Conservation (phyloP, 2,329 filamentous ascomycete genomes). For the Trichoderma semiorbis region DNA sequence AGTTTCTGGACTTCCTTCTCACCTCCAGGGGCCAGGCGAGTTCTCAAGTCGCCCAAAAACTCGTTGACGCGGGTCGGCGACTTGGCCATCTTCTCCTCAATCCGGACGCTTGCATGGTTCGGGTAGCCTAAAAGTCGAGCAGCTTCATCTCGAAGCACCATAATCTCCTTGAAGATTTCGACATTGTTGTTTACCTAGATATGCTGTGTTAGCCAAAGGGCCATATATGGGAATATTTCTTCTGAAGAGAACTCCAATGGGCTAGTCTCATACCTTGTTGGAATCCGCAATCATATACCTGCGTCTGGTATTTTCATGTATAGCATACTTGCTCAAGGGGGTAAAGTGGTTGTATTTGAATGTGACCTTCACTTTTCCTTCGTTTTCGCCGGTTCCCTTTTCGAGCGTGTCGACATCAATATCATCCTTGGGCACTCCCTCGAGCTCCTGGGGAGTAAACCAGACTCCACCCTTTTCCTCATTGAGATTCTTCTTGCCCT, state of each 20-base stretch:
- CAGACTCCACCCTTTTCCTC: slow-evolving; percentile 79
- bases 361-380: slow-evolving; percentile 69
- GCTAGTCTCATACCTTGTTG: slow-evolving; percentile 59
- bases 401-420: slow-evolving; percentile 60
- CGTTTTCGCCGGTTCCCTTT: slow-evolving; percentile 68
- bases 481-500: slow-evolving; percentile 76
- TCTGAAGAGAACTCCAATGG: not conserved
- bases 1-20: slow-evolving; percentile 67
- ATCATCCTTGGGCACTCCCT: slow-evolving; percentile 71
- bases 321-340: slow-evolving; percentile 73
- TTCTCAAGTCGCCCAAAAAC: slow-evolving; percentile 68
- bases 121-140: slow-evolving; percentile 73
- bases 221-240: not conserved
- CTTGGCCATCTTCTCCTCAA: slow-evolving; percentile 87
- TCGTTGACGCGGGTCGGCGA: slow-evolving; percentile 66
- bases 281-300: slow-evolving; percentile 71
- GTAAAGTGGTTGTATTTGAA: slow-evolving; percentile 85
- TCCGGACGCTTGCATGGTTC: slow-evolving; percentile 70
- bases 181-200: slow-evolving; percentile 63
- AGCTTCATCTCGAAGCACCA: slow-evolving; percentile 72
- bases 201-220: not conserved
- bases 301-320: slow-evolving; percentile 64
- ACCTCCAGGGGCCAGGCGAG: slow-evolving; percentile 65
- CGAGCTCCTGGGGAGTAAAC: slow-evolving; percentile 70
- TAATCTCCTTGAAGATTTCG: slow-evolving; percentile 69